Evolutionary conservation across 495 filamentous ascomycete species (phyloP), one percentile per base, ranked within the genome.

Genomic region (Penicillium riverlandense): DNA sequence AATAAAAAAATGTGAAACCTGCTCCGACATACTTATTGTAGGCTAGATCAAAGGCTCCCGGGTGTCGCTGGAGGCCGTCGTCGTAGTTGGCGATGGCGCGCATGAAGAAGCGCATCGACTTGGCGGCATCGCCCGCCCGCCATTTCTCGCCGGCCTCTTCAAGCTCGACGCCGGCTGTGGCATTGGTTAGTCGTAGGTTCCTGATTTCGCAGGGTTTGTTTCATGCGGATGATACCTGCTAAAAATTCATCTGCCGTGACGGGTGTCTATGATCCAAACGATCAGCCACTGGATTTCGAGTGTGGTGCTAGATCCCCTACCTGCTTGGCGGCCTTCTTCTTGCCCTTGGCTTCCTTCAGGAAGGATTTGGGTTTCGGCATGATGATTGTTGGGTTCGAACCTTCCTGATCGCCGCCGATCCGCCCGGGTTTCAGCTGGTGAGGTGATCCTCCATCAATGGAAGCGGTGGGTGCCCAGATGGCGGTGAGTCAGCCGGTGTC

Each of bases 71-170:
- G 12, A 86, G 52, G 8, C 78, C 83, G n/a, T 72, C 70, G 43
- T 79, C 74, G 48, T 86, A 87, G 37, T 67, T 72, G 29, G 77
- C 69, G 40, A 85, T 76, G n/a, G 83, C 83, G 45, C 78, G 69
- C 52, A 77, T 63, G 56, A 84, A 86, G 58, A 84, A 85, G 33
- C 83, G 72, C 50, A 77, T 70, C 1, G 83, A 78, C 55, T 87
- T 87, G 39, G 69, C 78, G 11, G 79, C 75, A 60, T 87, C 83
- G 28, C 82, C 82, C 30, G 78, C 83, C 11, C 82, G 70, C 83
- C 82, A 85, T 74, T 87, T 87, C 57, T 82, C 82, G 15, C 81
- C 83, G 4, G 76, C 75, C 59, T 84, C 78, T 65, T 87, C 83
- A 32, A 78, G 66, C 37, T 80, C 75, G 28, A 85, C 83, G 16